A percentile compares a stretch with the other conserved stretches of the same genome.
These are phyloP conservation scores for Usnea hakonensis DNA, from an alignment of 495 filamentous ascomycete genomes.

Conservation along the genomic window DNA sequence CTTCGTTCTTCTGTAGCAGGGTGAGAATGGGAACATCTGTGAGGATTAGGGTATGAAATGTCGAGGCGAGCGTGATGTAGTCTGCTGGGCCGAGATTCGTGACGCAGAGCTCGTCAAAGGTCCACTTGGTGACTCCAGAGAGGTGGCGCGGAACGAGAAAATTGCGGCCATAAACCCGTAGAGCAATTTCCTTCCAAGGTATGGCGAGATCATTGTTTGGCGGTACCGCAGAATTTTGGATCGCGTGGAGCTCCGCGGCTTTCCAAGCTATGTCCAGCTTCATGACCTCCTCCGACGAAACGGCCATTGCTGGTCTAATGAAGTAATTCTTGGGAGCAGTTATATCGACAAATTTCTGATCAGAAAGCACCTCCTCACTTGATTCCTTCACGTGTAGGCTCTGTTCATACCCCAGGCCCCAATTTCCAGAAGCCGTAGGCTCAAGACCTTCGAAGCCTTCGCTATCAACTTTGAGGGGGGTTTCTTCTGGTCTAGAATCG, in stretches of 20 bases:
- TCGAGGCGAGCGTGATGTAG: conserved; percentile 63
- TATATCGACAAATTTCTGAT: neutral
- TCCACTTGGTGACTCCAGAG: conserved; percentile 44
- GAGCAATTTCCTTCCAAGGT: conserved; percentile 39
- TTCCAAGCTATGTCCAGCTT: conserved; percentile 10
- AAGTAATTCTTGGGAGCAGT: conserved; percentile 15
- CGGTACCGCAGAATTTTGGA: neutral
- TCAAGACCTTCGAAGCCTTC: conserved; percentile 17
- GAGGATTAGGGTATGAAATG: conserved; percentile 61
- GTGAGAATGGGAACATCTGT: conserved; percentile 51
- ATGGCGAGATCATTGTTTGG: neutral
- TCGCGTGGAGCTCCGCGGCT: neutral
- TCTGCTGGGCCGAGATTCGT: conserved; percentile 57
- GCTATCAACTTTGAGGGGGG: neutral
- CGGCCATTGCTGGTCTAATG: neutral
- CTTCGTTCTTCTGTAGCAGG: conserved; percentile 59
- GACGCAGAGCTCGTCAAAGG: conserved; percentile 51
- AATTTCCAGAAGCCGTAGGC: conserved; percentile 16
- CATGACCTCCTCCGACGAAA: neutral
- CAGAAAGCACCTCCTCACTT: neutral
- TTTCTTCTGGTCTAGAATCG: conserved; percentile 5
- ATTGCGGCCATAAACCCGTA: conserved; percentile 53
- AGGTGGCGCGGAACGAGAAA: conserved; percentile 45
- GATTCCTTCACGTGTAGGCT: conserved; percentile 13
- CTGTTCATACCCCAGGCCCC: conserved; percentile 22